Base-by-base conservation (phyloP, 495 filamentous ascomycete genomes). In the Xylaria curta region DNA sequence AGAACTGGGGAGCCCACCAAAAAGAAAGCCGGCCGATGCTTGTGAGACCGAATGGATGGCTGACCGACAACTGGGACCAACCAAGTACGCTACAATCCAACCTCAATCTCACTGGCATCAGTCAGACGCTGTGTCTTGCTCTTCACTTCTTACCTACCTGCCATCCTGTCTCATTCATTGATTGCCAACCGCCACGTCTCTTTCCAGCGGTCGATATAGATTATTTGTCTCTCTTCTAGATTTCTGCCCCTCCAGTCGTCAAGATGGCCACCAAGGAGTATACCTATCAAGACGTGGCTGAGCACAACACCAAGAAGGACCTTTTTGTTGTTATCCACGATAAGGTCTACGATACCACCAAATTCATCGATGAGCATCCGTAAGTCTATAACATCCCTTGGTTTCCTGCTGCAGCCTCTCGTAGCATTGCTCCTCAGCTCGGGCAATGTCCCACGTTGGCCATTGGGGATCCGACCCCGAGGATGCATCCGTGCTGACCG, bases 351-450 rank as follows among this genome's bases (percentile, higher is more conserved):
- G 90, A 97, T 80, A 81, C 86, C 75, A 87, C 88, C 73, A 92
- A 88, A 79, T 99, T 99, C 85, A 87, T 98, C 69, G 95, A 98
- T 81, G 97, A 99, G 90, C 97, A 99, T 85, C 97, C 97, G 95
- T 99, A 94, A 83, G 96, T 95, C 47, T 2, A 64, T 56, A n/a
- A n/a, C 31, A 19, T 44, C 49, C 40, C 58, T 62, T 70, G 64
- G 51, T 66, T 46, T 38, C 66, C 54, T 17, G 40, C n/a, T 28
- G 17, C 51, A 21, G 62, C 10, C 10, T n/a, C 4, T 1, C 15
- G 8, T 8, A 38, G 17, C 65, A 24, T 58, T 72, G 72, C 33
- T 56, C 61, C 51, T 40, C 1, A 21, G 31, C 33, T 13, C 17
- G 21, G 21, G 51, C 59, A 53, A 74, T 17, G 24, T 40, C 17